A percentile compares a stretch with the other conserved stretches of the same genome.
These are phyloP conservation scores for Saposhnikovia divaricata DNA, from an alignment of 129 eudicot species.

Conservation along the genomic window DNA sequence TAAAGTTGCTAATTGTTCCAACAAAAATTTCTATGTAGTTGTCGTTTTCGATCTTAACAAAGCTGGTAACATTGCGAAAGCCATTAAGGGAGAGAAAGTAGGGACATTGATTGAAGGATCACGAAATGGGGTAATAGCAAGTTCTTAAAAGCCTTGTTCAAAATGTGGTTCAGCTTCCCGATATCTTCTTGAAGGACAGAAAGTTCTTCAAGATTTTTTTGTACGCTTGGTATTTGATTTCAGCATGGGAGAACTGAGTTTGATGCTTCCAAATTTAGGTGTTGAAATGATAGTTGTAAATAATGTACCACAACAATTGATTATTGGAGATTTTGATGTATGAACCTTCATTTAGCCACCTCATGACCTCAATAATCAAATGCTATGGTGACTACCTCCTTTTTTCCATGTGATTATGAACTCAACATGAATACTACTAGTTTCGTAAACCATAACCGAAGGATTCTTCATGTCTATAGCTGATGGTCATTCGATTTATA, in stretches of 20 bases:
- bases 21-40: conserved; percentile 38
- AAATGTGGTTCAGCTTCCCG: not conserved
- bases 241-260: not conserved
- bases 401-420: not conserved
- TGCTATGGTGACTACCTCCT: not conserved
- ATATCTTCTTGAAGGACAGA: not conserved
- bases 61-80: conserved; percentile 89
- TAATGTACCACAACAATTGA: not conserved
- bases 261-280: not conserved
- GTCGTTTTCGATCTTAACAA: conserved; percentile 80
- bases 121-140: conserved; percentile 25
- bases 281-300: not conserved
- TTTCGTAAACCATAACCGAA: too few relatives aligned
- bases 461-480: too few relatives aligned
- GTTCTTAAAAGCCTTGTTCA: conserved; percentile 17
- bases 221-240: not conserved
- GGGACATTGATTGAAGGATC: conserved; percentile 86
- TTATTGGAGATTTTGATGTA: not conserved
- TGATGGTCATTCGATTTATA: too few relatives aligned
- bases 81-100: conserved; percentile 83
- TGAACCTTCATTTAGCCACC: not conserved
- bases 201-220: not conserved
- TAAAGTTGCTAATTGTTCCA: not conserved
- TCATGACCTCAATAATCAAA: not conserved
- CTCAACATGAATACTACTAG: too few relatives aligned